These are phyloP conservation scores for Pythium grandisporangium DNA, from an alignment of 352 stramenopile genomes.

Conservation along the genomic window DNA sequence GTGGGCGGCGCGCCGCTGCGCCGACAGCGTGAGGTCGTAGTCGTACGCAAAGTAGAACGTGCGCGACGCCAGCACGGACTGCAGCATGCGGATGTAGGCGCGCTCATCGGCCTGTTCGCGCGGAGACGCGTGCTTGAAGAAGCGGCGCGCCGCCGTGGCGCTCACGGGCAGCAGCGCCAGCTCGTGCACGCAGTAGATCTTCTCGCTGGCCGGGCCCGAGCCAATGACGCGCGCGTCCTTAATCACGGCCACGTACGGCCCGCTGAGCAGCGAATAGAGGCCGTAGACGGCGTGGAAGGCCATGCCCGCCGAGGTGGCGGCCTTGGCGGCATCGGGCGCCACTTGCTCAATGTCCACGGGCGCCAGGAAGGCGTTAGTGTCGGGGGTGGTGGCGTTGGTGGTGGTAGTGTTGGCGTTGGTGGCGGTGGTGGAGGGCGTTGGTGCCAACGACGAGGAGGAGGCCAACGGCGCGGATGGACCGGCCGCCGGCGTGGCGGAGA, in stretches of 20 bases:
- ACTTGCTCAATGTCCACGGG: constrained; percentile 34
- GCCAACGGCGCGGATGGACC: neutral
- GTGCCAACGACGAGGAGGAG: neutral
- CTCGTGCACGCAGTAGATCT: constrained; percentile 49
- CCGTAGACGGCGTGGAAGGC: constrained; percentile 52
- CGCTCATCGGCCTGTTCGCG: constrained; percentile 48
- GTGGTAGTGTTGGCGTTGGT: neutral
- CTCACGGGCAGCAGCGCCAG: constrained; percentile 43
- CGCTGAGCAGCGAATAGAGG: constrained; percentile 52
- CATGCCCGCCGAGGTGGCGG: constrained; percentile 18
- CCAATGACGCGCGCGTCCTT: constrained; percentile 49
- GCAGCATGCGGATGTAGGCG: constrained; percentile 49
- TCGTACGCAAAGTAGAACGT: constrained; percentile 72
- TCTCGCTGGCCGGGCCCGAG: constrained; percentile 41
- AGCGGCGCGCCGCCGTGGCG: constrained; percentile 31
- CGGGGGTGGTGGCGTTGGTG: neutral
- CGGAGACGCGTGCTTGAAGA: constrained; percentile 38
- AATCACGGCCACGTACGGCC: constrained; percentile 43
- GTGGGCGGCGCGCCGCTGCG: constrained; percentile 28
- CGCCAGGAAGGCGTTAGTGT: no score
- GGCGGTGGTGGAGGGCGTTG: neutral
- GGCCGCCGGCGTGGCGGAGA: constrained; percentile 1
- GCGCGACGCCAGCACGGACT: constrained; percentile 27
- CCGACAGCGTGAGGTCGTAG: constrained; percentile 54
- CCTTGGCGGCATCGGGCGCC: constrained; percentile 30